A percentile compares a stretch with the other conserved stretches of the same genome.
These are phyloP conservation scores for Begonia peltatifolia DNA, from an alignment of 306 rosid genomes.

Conservation along the genomic window DNA sequence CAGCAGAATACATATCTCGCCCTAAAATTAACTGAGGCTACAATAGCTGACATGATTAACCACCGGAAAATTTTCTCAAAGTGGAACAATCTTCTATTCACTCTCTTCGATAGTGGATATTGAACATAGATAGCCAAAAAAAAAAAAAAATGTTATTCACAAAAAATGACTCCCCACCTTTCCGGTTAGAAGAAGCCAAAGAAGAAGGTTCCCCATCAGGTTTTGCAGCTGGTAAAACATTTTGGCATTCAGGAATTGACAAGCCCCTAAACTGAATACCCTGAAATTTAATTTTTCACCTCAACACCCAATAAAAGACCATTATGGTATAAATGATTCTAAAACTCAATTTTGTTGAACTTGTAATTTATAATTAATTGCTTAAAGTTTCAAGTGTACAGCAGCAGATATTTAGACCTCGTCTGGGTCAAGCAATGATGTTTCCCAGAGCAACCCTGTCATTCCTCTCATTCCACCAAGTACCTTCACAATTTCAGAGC, in stretches of 20 bases:
- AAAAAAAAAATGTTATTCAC: too few species aligned
- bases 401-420: conserved; percentile 47
- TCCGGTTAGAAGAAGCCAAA: conserved; percentile 93
- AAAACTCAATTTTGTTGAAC: too few species aligned
- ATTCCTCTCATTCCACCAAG: conserved; percentile 99
- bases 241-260: conserved; percentile 90
- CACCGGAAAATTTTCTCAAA: too few species aligned
- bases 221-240: conserved; percentile 63
- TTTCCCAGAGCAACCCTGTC: conserved; percentile 92
- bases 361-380: conserved; percentile 1
- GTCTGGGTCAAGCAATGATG: conserved; percentile 91
- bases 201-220: conserved; percentile 89
- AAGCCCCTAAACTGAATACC: conserved; percentile 90
- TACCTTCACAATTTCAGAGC: conserved; percentile 36
- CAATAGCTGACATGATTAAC: too few species aligned
- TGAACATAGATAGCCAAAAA: too few species aligned
- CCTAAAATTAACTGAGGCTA: too few species aligned
- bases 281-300: conserved; percentile 25
- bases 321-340: too few species aligned
- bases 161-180: conserved; percentile 34
- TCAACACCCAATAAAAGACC: background rate
- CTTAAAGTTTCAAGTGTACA: background rate
- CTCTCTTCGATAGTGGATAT: too few species aligned
- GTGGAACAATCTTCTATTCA: too few species aligned
- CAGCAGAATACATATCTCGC: too few species aligned